Conservation (phyloP, 1,139 yeast genomes). For the Taphrina flavorubra region DNA sequence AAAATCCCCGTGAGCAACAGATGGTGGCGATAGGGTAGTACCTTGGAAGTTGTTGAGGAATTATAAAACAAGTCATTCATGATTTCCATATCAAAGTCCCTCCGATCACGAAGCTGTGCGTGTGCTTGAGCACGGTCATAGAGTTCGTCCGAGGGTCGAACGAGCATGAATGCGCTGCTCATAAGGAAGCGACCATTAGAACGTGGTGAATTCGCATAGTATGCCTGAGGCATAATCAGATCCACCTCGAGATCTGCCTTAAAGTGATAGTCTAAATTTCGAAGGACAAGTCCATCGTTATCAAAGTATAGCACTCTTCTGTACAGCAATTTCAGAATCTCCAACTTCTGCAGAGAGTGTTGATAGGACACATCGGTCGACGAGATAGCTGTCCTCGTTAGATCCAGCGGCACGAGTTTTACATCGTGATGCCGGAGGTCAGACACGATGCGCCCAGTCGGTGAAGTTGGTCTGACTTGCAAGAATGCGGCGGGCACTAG, state of each 20-base stretch:
- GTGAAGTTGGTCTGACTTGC: background rate
- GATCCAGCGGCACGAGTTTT: background rate
- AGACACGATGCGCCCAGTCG: background rate
- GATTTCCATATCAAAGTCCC: slow-evolving; percentile 28
- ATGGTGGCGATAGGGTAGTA: slow-evolving; percentile 3
- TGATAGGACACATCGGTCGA: slow-evolving; percentile 7
- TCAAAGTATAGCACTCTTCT: slow-evolving; percentile 13
- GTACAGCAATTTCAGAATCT: slow-evolving; percentile 3
- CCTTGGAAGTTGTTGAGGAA: background rate
- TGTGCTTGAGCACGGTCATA: slow-evolving; percentile 7
- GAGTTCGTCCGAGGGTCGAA: slow-evolving; percentile 4
- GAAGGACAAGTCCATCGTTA: slow-evolving; percentile 18
- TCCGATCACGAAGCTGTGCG: background rate
- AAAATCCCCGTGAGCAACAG: slow-evolving; percentile 16
- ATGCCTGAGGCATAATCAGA: slow-evolving; percentile 22
- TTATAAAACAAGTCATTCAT: background rate
- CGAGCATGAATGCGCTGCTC: slow-evolving; percentile 27
- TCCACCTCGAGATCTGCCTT: background rate
- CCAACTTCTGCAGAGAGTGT: slow-evolving; percentile 20
- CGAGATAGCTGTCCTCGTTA: background rate
- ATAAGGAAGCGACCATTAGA: background rate
- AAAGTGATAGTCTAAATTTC: slow-evolving; percentile 1
- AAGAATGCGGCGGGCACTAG: slow-evolving; percentile 12
- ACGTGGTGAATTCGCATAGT: background rate
- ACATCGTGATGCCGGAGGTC: slow-evolving; percentile 1